A percentile compares a stretch with the other conserved stretches of the same genome.
phyloP scores from a whole-genome alignment of 768 basidiomycete genomes.

The Mrakia hoshinonis region DNA sequence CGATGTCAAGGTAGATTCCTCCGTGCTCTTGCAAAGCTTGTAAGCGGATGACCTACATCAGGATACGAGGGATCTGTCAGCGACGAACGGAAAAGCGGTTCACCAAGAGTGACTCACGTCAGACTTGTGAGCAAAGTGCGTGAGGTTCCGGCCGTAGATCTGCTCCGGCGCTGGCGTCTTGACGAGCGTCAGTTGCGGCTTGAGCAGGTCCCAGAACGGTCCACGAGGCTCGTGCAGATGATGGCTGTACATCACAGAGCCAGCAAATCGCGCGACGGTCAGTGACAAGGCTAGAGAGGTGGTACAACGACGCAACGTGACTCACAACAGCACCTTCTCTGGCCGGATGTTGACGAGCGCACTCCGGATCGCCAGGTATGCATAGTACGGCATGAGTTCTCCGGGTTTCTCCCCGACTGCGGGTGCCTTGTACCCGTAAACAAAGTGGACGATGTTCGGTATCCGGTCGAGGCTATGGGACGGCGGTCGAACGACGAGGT shows the following conservation, averaged over 20 bases:
- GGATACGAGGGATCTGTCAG: background rate
- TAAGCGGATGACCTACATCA: conserved; percentile 23
- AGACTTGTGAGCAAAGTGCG: conserved; percentile 25
- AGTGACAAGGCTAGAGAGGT: background rate
- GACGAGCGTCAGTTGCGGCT: conserved; percentile 38
- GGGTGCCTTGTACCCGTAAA: conserved; percentile 39
- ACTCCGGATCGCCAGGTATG: conserved; percentile 41
- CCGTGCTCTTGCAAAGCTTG: conserved; percentile 19
- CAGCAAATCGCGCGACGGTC: background rate
- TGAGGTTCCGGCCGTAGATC: conserved; percentile 36
- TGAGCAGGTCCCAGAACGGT: conserved; percentile 40
- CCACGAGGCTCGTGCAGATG: conserved; percentile 40
- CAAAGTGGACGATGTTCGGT: conserved; percentile 40
- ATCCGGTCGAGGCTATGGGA: conserved; percentile 32
- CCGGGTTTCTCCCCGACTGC: conserved; percentile 30
- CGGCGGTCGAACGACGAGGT: conserved; percentile 18
- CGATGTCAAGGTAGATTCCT: conserved; percentile 30
- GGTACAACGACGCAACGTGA: background rate
- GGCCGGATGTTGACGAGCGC: conserved; percentile 40
- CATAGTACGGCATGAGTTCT: conserved; percentile 42
- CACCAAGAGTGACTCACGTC: conserved; percentile 12
- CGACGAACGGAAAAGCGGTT: background rate
- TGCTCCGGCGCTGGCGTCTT: conserved; percentile 35
- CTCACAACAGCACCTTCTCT: conserved; percentile 41
- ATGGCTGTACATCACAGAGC: conserved; percentile 39